phyloP scores from a whole-genome alignment of 192 early-diverging fungal genomes.

The Lobulomyces angularis region DNA sequence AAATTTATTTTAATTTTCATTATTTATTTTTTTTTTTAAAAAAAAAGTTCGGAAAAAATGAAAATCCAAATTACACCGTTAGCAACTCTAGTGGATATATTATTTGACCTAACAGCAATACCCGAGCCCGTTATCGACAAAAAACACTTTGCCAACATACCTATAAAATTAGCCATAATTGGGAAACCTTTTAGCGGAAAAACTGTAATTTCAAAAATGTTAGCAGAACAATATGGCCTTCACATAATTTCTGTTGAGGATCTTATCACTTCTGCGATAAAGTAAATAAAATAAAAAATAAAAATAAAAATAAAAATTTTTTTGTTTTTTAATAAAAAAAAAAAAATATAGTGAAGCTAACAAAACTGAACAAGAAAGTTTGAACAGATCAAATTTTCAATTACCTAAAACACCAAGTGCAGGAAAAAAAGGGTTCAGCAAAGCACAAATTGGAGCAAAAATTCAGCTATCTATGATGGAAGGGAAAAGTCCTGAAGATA shows the following conservation, averaged over 20 bases:
- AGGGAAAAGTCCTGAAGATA: slow-evolving; percentile 32
- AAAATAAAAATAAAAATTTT: background rate
- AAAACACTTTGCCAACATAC: slow-evolving; percentile 26
- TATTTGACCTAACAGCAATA: slow-evolving; percentile 30
- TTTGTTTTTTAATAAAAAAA: slow-evolving; percentile 12
- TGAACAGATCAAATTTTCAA: background rate
- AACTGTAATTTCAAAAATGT: slow-evolving; percentile 20
- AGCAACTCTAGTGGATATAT: slow-evolving; percentile 21
- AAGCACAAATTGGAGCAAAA: slow-evolving; percentile 25
- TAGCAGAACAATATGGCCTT: slow-evolving; percentile 25
- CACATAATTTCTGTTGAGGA: slow-evolving; percentile 23
- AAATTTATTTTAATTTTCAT: no score
- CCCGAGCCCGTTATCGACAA: slow-evolving; percentile 19
- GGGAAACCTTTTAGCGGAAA: slow-evolving; percentile 47
- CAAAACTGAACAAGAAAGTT: slow-evolving; percentile 4
- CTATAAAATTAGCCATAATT: slow-evolving; percentile 30
- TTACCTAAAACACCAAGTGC: background rate
- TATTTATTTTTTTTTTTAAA: background rate
- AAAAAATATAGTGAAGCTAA: slow-evolving; percentile 13
- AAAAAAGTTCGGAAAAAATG: background rate
- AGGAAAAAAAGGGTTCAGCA: slow-evolving; percentile 4
- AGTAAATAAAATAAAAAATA: slow-evolving; percentile 7
- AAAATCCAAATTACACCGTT: no score
- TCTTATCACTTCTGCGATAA: slow-evolving; percentile 34
- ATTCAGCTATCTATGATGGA: slow-evolving; percentile 33